Evolutionary conservation across 257 asterid genomes (phyloP).

Genomic region (Henckelia pumila): DNA sequence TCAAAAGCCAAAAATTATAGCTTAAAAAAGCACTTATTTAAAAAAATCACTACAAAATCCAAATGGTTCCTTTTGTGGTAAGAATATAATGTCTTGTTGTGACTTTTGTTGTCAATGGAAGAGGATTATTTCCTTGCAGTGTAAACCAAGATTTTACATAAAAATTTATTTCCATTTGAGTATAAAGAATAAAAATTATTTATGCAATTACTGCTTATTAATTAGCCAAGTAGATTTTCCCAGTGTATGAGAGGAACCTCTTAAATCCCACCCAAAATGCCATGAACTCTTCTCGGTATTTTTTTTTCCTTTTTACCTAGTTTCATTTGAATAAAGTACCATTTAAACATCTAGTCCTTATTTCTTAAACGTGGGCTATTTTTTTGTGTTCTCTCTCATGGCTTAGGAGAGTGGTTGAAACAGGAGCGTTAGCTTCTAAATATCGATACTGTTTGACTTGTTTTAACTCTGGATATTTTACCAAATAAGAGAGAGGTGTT

Average conservation of each 20-base stretch:
- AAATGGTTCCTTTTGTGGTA: too few relatives aligned
- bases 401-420: too few relatives aligned
- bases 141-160: neutral
- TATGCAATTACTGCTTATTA: neutral
- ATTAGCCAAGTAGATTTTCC: neutral
- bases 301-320: too few relatives aligned
- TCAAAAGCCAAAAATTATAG: too few relatives aligned
- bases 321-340: too few relatives aligned
- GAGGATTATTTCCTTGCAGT: neutral
- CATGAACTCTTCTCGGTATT: neutral
- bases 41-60: too few relatives aligned
- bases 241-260: neutral
- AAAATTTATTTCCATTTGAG: neutral
- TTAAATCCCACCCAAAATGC: neutral
- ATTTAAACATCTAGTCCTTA: too few relatives aligned
- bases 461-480: neutral
- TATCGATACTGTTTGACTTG: neutral
- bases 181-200: too few relatives aligned
- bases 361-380: neutral
- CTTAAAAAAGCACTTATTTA: too few relatives aligned
- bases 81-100: neutral
- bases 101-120: neutral
- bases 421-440: neutral
- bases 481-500: neutral
- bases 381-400: neutral